Evolutionary conservation across 2,329 filamentous ascomycete genomes (phyloP).

Genomic region (Ophiocordyceps polyrhachis-furcata): DNA sequence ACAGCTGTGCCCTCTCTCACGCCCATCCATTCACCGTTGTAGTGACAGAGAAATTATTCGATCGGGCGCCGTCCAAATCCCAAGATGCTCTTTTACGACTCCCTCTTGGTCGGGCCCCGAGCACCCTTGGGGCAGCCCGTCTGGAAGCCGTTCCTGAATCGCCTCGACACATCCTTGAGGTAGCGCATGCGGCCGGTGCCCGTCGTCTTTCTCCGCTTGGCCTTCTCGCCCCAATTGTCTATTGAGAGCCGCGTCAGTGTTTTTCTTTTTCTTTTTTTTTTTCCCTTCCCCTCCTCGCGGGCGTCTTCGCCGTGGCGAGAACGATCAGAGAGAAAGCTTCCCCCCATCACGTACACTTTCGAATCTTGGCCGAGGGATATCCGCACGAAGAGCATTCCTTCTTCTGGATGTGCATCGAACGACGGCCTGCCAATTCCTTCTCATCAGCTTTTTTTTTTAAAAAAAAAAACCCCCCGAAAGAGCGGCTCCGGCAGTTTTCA

Average conservation of each 20-base stretch:
- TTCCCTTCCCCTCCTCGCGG: not conserved
- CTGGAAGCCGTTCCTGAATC: conserved; percentile 98
- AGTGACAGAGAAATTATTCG: not conserved
- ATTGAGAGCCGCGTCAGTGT: conserved; percentile 7
- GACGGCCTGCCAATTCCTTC: conserved; percentile 48
- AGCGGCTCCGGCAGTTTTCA: conserved; percentile 1
- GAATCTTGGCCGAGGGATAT: conserved; percentile 91
- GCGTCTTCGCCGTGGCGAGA: not conserved
- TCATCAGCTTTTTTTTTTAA: conserved; percentile 7
- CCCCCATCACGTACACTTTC: conserved; percentile 69
- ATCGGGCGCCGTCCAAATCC: not conserved
- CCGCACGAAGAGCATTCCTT: conserved; percentile 90
- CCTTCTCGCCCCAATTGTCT: conserved; percentile 99
- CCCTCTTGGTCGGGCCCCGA: conserved; percentile 19
- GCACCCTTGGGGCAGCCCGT: conserved; percentile 70
- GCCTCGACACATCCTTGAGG: conserved; percentile 79
- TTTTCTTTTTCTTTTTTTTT: not conserved
- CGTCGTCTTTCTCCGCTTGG: conserved; percentile 98
- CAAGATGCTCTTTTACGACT: conserved; percentile 4
- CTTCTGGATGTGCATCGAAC: conserved; percentile 99
- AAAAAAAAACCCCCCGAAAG: no score
- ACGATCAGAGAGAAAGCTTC: not conserved
- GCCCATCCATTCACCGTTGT: not conserved
- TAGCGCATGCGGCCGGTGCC: conserved; percentile 92
- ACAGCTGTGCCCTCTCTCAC: conserved; percentile 3